A percentile compares a stretch with the other conserved stretches of the same genome.
Evolutionary conservation across 2,329 filamentous ascomycete genomes (phyloP).

Genomic region (Xylaria sp.): DNA sequence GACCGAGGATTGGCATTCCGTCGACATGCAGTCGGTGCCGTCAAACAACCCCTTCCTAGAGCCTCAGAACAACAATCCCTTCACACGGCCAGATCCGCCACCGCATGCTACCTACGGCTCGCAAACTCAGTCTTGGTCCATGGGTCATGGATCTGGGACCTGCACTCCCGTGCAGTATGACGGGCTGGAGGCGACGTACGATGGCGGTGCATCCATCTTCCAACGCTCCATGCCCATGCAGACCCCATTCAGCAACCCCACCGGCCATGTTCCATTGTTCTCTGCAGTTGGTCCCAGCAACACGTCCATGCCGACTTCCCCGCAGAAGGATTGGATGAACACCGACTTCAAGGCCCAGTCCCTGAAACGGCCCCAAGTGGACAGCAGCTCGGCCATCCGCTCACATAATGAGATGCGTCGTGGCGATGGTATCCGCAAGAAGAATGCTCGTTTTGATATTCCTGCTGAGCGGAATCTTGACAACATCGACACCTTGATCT

Average conservation of each 20-base stretch:
- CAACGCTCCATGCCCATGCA: constrained; percentile 63
- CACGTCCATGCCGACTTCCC: constrained; percentile 64
- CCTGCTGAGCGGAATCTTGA: constrained; percentile 90
- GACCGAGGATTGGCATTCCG: constrained; percentile 71
- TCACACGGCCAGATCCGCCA: constrained; percentile 70
- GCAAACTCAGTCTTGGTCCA: constrained; percentile 67
- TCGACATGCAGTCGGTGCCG: constrained; percentile 72
- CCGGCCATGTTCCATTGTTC: constrained; percentile 65
- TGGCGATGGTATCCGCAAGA: constrained; percentile 94
- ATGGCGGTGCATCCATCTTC: constrained; percentile 63
- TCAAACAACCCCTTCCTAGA: constrained; percentile 73
- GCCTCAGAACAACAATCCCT: constrained; percentile 71
- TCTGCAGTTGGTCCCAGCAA: constrained; percentile 59
- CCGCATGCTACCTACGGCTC: constrained; percentile 58
- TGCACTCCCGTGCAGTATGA: constrained; percentile 82
- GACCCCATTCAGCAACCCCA: constrained; percentile 66
- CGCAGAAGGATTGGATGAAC: constrained; percentile 69
- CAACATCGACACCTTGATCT: constrained; percentile 95
- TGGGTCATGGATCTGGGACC: constrained; percentile 73
- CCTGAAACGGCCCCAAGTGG: constrained; percentile 72
- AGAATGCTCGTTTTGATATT: constrained; percentile 98
- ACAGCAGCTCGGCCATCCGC: constrained; percentile 76
- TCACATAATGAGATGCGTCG: constrained; percentile 81
- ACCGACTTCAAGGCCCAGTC: constrained; percentile 62
- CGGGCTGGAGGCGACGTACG: constrained; percentile 67